Base-by-base conservation (phyloP, 179 eudicot species). In the Spinacia oleracea region DNA sequence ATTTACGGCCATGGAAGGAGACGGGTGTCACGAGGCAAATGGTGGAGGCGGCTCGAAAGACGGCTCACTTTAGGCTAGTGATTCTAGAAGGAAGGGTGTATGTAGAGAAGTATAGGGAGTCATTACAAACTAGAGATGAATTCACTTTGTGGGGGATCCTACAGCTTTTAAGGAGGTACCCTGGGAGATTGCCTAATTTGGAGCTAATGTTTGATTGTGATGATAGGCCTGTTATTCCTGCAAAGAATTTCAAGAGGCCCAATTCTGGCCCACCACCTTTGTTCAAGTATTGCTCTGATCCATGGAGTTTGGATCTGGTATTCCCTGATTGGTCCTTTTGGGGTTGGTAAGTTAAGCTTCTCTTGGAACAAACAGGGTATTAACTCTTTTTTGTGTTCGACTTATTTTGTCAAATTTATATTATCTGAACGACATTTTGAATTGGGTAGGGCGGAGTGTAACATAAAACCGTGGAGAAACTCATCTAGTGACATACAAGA, bases 321-420 rank as follows among this genome's bases (percentile, higher is more conserved):
- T 93, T 93, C 72, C 95, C 93, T 9, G 97, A 92, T 81, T 92
- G 97, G 93, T 91, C 97, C 0, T 91, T 91, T 46, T 92, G 97
- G 97, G 97, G 97, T 34, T 93, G 97, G 98, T 93, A 89, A 82
- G 81, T 77, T 59, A 16, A 1, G 9, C 23, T 63, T 23, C 38
- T 27, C 27, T 60, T 16, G 6, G 9, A 23, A 23, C n/a, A n/a
- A n/a, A n/a, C n/a, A n/a, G n/a, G n/a, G n/a, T n/a, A n/a, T n/a
- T n/a, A n/a, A n/a, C n/a, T n/a, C n/a, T n/a, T n/a, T n/a, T n/a
- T n/a, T n/a, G n/a, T n/a, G n/a, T n/a, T n/a, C n/a, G n/a, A n/a
- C n/a, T n/a, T n/a, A n/a, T n/a, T n/a, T n/a, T n/a, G n/a, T n/a
- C n/a, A n/a, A n/a, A n/a, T n/a, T n/a, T n/a, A n/a, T n/a, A n/a